Base-by-base conservation (phyloP, 176 grass and related monocot genomes). In the Phragmites australis region DNA sequence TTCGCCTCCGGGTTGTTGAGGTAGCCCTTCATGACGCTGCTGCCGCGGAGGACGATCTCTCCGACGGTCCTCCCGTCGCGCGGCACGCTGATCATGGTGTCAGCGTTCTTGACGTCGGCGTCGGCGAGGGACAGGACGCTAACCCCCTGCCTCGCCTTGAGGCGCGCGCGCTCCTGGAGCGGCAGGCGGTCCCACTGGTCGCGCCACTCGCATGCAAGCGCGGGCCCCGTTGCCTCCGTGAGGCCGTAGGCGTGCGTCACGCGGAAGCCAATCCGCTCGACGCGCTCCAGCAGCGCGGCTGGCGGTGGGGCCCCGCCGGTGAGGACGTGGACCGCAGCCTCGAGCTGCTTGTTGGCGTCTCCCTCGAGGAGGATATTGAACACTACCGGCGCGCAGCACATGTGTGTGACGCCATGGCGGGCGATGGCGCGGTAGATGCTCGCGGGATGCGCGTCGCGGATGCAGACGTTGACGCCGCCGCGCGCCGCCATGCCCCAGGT, bases 21-120 rank as follows among this genome's bases (percentile, higher is more conserved):
- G 76, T 94, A 94, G 0, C 92, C 92, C 75, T 91, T 90, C 89
- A 91, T 94, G 75, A 94, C 68, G 89, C 88, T 91, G 76, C 86
- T 86, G 0, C 88, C 92, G 0, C 88, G 92, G 21, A 94, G 82
- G 0, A 87, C 86, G 76, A 94, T 94, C 92, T 94, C 92, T 0
- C 92, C 92, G 8, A 87, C 15, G 7, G 89, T 47, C 51, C 32
- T 83, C 2, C 92, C 89, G 83, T 94, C 92, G 16, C 83, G 74
- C 9, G 85, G 83, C 74, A 94, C 70, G 53, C 89, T 91, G 8
- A 1, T 17, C 82, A 90, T 74, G 11, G 70, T 78, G 6, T 54
- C 30, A 69, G 55, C 80, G 76, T 89, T 53, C 74, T 42, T 86
- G 44, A 94, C 92, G 81, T 94, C 89, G 30, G 84, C 89, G 79